Base-by-base conservation (phyloP, 495 filamentous ascomycete species). In the Darksidea phi region DNA sequence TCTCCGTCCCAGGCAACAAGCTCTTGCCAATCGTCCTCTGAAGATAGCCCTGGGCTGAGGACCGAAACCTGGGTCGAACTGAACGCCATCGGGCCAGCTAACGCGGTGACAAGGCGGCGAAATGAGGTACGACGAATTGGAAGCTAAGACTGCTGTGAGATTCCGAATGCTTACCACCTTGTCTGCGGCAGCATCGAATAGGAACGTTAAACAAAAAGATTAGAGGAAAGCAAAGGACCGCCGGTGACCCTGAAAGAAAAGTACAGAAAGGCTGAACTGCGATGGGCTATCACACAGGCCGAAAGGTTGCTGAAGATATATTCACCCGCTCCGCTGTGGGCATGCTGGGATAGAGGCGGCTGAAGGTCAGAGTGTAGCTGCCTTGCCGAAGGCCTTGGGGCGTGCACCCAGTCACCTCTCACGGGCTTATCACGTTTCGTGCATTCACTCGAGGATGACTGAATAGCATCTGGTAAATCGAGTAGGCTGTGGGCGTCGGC, bases 381-480 rank as follows among this genome's bases (percentile, higher is more conserved):
- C 58, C 58, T 61, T 47, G 41, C 42, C 41, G 49, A 47, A 34
- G 38, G 38, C 23, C 32, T 48, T 38, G 38, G 32, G 5, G 10
- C 23, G 10, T 12, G 38, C n/a, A 18, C 23, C 61, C 37, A 64
- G 48, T 64, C 20, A 34, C 6, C 20, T 37, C 15, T 17, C 47
- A 17, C 62, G 55, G 62, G 21, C 49, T 56, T 65, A 65, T 65
- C 61, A 59, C 61, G 54, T 59, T 64, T 2, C 2, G 6, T 11
- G 7, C 11, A 20, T 23, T 5, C 2, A 25, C 5, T 11, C 1
- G 20, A 46, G 6, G 15, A 58, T 58, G 48, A 64, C 54, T 53
- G 54, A 8, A 65, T 24, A 7, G 1, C 13, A 12, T 54, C 48
- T 54, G 32, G 34, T 52, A 65, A 56, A 55, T 45, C 28, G 20